A percentile compares a stretch with the other conserved stretches of the same genome.
phyloP scores from a whole-genome alignment of 345 rosid species.

The Melaleuca alternifolia region DNA sequence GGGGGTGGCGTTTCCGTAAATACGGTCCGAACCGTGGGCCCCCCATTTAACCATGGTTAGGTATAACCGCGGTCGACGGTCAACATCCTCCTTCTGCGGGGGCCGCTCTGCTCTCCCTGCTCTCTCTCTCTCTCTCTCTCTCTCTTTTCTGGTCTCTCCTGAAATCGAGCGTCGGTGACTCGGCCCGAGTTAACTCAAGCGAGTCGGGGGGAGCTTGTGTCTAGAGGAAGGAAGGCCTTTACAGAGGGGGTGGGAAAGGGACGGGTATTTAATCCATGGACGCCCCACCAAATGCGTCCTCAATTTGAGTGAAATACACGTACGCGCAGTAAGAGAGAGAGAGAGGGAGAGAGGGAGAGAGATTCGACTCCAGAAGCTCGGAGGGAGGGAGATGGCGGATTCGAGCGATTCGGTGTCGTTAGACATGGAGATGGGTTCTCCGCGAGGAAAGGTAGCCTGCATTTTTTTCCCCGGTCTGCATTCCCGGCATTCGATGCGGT shows the following conservation, averaged over 20 bases:
- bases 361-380: neutral
- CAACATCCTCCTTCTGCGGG: conserved; percentile 26
- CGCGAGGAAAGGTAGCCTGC: conserved; percentile 59
- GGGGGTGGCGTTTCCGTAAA: conserved; percentile 23
- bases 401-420: conserved; percentile 86
- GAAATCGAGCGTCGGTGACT: conserved; percentile 76
- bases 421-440: conserved; percentile 66
- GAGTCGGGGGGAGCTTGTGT: neutral
- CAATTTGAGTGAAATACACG: neutral
- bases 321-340: neutral
- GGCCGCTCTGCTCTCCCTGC: neutral
- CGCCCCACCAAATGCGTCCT: neutral
- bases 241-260: conserved; percentile 2
- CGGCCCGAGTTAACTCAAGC: conserved; percentile 25
- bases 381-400: conserved; percentile 44
- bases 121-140: neutral
- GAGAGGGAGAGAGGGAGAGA: neutral
- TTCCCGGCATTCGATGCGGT: neutral
- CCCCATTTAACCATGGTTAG: conserved; percentile 38
- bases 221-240: neutral
- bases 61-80: conserved; percentile 32
- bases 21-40: conserved; percentile 39
- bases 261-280: conserved; percentile 12
- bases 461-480: neutral
- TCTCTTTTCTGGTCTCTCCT: neutral